phyloP scores from a whole-genome alignment of 129 eudicot genomes.

The Sambucus nigra region DNA sequence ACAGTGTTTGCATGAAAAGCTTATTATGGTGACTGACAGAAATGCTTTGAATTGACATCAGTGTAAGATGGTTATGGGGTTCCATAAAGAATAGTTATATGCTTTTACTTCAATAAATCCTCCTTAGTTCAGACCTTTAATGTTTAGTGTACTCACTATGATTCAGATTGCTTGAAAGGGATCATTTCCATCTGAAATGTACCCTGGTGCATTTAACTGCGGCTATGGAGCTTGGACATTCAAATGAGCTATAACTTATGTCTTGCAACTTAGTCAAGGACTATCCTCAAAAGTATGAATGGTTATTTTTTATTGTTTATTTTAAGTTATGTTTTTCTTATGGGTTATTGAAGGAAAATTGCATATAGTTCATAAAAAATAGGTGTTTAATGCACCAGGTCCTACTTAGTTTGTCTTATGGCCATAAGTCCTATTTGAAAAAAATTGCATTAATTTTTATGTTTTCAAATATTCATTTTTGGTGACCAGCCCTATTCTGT shows the following conservation, averaged over 20 bases:
- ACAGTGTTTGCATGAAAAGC: slow-evolving; percentile 96
- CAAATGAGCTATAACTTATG: slow-evolving; percentile 96
- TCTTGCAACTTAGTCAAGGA: slow-evolving; percentile 92
- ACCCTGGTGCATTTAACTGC: slow-evolving; percentile 92
- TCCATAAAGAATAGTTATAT: background rate
- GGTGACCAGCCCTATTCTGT: no score
- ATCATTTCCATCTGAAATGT: slow-evolving; percentile 89
- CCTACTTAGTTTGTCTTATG: no score
- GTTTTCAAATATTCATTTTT: no score
- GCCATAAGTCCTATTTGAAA: no score
- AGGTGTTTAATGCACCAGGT: no score
- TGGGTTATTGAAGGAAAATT: no score
- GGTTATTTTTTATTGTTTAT: background rate
- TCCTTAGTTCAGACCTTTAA: background rate
- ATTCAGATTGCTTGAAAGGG: slow-evolving; percentile 89
- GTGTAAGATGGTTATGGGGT: slow-evolving; percentile 36
- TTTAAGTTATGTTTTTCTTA: no score
- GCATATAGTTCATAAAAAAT: no score
- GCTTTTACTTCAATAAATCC: background rate
- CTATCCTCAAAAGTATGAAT: slow-evolving; percentile 87
- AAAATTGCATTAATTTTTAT: no score
- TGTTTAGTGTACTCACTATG: slow-evolving; percentile 5
- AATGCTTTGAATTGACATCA: slow-evolving; percentile 91
- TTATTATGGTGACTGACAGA: slow-evolving; percentile 93
- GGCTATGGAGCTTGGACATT: slow-evolving; percentile 96